Conservation (phyloP, 352 stramenopile genomes). For the Saprolegnia parasitica region DNA sequence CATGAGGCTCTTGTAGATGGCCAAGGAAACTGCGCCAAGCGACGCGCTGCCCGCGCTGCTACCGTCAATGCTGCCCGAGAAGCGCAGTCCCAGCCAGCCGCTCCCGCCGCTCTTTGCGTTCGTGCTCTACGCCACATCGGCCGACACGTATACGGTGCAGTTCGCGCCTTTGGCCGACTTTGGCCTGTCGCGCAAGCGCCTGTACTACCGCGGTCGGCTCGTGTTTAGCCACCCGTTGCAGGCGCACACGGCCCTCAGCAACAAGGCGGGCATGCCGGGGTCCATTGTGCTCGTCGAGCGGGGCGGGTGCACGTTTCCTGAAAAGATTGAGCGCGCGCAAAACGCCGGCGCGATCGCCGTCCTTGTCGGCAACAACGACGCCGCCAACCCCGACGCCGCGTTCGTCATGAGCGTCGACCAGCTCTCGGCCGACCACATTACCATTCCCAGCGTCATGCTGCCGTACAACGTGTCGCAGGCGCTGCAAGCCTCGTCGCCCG, state of each 20-base stretch:
- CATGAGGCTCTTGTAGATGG: background rate
- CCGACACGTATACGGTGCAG: conserved; percentile 40
- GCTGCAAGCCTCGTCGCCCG: conserved; percentile 32
- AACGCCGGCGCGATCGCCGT: conserved; percentile 46
- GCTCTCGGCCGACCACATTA: conserved; percentile 56
- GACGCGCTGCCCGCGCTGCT: background rate
- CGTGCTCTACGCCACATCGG: conserved; percentile 54
- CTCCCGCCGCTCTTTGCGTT: conserved; percentile 54
- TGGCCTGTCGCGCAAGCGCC: conserved; percentile 37
- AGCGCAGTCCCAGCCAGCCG: background rate
- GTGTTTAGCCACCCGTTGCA: conserved; percentile 49
- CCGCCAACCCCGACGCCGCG: conserved; percentile 39
- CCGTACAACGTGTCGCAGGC: conserved; percentile 41
- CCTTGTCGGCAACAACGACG: conserved; percentile 68
- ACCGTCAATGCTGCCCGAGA: background rate
- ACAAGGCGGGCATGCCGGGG: conserved; percentile 36
- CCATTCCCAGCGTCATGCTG: conserved; percentile 68
- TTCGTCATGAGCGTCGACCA: conserved; percentile 77
- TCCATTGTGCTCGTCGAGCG: conserved; percentile 51
- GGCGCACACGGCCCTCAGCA: conserved; percentile 39
- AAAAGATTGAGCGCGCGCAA: conserved; percentile 62
- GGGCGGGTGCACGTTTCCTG: conserved; percentile 59
- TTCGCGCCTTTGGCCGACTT: conserved; percentile 69
- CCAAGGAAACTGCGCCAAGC: background rate
- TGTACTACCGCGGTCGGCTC: conserved; percentile 42